Conservation (phyloP, 306 rosid genomes). For the Macrotyloma uniflorum region DNA sequence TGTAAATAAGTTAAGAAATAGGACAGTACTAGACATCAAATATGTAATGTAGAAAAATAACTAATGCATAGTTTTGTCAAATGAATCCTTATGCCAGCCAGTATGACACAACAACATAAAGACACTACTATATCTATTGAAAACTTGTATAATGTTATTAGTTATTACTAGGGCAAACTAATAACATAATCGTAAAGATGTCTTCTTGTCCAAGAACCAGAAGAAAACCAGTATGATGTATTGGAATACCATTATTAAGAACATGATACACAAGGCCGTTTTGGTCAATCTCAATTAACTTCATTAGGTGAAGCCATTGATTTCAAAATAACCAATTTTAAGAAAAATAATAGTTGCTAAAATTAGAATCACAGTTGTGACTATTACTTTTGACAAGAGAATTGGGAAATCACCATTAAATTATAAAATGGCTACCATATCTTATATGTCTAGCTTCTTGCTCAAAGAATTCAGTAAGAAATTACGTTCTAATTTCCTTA, state of each 20-base stretch:
- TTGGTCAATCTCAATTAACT: slow-evolving; percentile 23
- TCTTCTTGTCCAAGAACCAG: slow-evolving; percentile 20
- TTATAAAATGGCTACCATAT: slow-evolving; percentile 10
- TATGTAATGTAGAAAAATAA: slow-evolving; percentile 13
- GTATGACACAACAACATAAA: slow-evolving; percentile 27
- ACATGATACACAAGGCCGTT: not conserved
- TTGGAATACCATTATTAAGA: not conserved
- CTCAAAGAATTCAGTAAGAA: not conserved
- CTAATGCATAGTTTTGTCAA: not conserved
- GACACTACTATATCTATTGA: not conserved
- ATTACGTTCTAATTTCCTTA: not conserved
- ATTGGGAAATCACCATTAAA: not conserved
- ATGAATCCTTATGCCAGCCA: slow-evolving; percentile 16
- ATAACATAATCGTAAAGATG: slow-evolving; percentile 12
- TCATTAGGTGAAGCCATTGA: slow-evolving; percentile 12
- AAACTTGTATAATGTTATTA: not conserved
- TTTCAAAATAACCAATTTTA: slow-evolving; percentile 9
- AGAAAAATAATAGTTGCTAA: not conserved
- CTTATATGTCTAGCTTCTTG: slow-evolving; percentile 3
- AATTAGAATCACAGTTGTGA: not conserved
- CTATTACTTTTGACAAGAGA: not conserved
- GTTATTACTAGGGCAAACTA: slow-evolving; percentile 13
- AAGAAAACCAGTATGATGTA: slow-evolving; percentile 28
- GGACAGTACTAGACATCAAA: slow-evolving; percentile 12
- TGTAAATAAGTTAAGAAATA: slow-evolving; percentile 8